These are phyloP conservation scores for Erigeron canadensis DNA, from an alignment of 129 eudicot species.

Conservation along the genomic window DNA sequence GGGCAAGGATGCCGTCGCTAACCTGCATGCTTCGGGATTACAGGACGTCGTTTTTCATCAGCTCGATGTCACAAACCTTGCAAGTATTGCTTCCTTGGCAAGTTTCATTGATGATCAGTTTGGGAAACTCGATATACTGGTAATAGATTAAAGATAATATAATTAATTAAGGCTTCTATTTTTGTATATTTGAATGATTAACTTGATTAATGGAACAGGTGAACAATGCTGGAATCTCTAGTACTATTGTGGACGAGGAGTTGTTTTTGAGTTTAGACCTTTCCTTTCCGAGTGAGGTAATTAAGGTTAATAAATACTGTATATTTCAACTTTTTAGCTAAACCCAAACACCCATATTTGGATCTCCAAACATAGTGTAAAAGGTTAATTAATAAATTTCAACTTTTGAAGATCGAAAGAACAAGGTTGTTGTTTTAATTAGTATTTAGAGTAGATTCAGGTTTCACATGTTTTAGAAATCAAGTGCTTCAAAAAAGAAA, in stretches of 20 bases:
- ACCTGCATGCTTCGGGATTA: slow-evolving; percentile 29
- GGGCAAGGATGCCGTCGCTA: slow-evolving; percentile 35
- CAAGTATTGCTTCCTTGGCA: slow-evolving; percentile 31
- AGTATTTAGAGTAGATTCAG: too few species aligned
- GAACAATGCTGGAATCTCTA: slow-evolving; percentile 39
- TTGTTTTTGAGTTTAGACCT: slow-evolving; percentile 25
- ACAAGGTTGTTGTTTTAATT: too few species aligned
- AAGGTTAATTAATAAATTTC: too few species aligned
- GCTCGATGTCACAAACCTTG: slow-evolving; percentile 40
- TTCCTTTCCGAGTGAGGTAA: slow-evolving; percentile 21
- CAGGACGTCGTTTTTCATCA: slow-evolving; percentile 37
- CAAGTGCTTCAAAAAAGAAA: too few species aligned
- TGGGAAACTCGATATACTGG: slow-evolving; percentile 44
- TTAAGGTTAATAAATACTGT: too few species aligned
- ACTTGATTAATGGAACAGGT: slow-evolving; percentile 15
- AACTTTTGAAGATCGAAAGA: too few species aligned
- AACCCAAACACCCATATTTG: too few species aligned
- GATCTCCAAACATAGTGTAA: too few species aligned
- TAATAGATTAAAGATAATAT: slow-evolving; percentile 30
- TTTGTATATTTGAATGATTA: neutral
- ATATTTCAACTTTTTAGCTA: too few species aligned
- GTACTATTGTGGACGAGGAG: slow-evolving; percentile 30
- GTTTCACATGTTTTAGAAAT: too few species aligned
- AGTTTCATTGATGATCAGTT: slow-evolving; percentile 25
- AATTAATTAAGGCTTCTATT: neutral